phyloP scores from a whole-genome alignment of 228 moss, liverwort and hornwort species.

The Sphagnum fallax region DNA sequence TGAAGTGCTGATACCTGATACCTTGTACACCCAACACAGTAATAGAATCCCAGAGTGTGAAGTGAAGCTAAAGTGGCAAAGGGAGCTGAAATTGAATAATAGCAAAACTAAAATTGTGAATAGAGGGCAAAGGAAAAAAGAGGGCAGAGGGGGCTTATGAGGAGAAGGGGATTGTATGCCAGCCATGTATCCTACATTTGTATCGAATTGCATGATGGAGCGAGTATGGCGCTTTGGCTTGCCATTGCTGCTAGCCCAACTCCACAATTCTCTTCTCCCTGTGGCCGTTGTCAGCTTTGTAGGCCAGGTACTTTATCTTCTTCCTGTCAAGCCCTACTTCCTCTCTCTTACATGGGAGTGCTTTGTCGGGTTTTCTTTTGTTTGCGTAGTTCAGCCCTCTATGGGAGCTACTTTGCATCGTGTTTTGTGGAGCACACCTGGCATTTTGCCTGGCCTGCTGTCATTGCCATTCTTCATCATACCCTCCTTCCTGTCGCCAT shows the following conservation, averaged over 20 bases:
- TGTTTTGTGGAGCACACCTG: constrained; percentile 77
- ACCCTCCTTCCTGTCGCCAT: constrained; percentile 68
- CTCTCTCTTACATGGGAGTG: constrained; percentile 41
- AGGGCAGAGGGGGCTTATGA: constrained; percentile 31
- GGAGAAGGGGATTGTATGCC: constrained; percentile 59
- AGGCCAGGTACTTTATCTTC: constrained; percentile 57
- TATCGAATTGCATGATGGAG: constrained; percentile 78
- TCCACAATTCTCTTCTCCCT: constrained; percentile 80
- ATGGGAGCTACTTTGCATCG: constrained; percentile 70
- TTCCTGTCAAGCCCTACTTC: constrained; percentile 30
- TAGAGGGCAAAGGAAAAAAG: not conserved
- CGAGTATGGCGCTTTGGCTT: constrained; percentile 85
- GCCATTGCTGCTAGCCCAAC: constrained; percentile 76
- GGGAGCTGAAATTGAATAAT: too few relatives aligned
- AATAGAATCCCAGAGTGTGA: too few relatives aligned
- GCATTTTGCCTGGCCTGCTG: constrained; percentile 32
- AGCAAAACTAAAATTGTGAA: not conserved
- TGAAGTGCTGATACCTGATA: too few relatives aligned
- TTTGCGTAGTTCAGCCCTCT: constrained; percentile 69
- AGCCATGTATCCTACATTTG: constrained; percentile 86
- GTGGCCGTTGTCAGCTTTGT: constrained; percentile 89
- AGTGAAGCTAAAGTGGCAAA: too few relatives aligned
- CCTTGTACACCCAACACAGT: too few relatives aligned
- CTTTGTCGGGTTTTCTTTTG: constrained; percentile 13
- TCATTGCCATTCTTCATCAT: constrained; percentile 68